Base-by-base conservation (phyloP, 495 filamentous ascomycete species). In the Hypoxylon rickii region DNA sequence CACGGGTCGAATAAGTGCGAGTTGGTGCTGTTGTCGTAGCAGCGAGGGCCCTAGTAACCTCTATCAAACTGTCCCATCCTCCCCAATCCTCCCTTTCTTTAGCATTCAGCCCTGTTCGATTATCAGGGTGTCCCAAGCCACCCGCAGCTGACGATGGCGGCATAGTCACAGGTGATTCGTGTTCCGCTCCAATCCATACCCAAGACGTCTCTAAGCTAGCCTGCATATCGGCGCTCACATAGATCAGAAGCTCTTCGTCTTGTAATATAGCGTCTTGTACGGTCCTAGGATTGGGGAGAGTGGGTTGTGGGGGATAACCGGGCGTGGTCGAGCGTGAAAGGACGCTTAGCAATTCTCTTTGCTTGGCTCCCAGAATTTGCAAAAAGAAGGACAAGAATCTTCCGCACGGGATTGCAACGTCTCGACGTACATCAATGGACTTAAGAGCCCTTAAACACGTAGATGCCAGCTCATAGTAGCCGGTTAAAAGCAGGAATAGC, bases 181-280 rank as follows among this genome's bases (percentile, higher is more conserved):
- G 22, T 75, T 80, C 52, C 64, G 78, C 67, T 84, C 90, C 89
- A 34, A 84, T 75, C 94, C 94, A 98, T 12, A 93, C 81, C 93
- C 93, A 97, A 20, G 84, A 83, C 18, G 83, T 86, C 17, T 94
- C 89, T 4, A 76, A 76, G 33, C 80, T 82, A n/a, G 88, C 89
- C 69, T 97, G 94, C 71, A 96, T 81, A 70, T 98, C 94, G 0
- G 87, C 90, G 17, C 89, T 93, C 1, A 89, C 86, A 66, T 96
- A 96, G 1, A 86, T 89, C 26, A 97, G 74, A 68, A 98, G 84
- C 69, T 96, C 94, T 58, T 97, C 94, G 67, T 98, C 94, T 15
- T 79, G 72, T n/a, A 90, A 77, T 2, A 91, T 66, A 12, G 80
- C 69, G 2, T 79, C 69, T 39, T 75, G 71, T 7, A 79, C 42